A percentile compares a stretch with the other conserved stretches of the same genome.
Conservation (phyloP, 2,329 filamentous ascomycete species). For the Botrytis squamosa region DNA sequence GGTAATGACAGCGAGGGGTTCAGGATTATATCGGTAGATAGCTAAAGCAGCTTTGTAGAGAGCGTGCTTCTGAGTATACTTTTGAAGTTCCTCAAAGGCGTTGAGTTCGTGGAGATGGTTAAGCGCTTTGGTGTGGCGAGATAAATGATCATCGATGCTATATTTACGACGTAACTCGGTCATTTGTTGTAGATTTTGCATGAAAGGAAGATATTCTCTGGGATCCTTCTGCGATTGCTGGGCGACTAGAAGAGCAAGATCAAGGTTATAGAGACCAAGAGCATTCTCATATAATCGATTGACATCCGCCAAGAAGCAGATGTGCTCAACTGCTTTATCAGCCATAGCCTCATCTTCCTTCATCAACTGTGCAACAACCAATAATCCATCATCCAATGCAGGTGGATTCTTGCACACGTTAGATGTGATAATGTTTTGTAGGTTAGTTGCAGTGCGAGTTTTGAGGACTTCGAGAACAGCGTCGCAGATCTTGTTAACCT, state of each 20-base stretch:
- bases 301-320: conserved; percentile 94
- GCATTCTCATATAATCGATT: conserved; percentile 90
- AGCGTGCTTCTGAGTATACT: conserved; percentile 74
- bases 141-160: conserved; percentile 85
- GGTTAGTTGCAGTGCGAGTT: conserved; percentile 58
- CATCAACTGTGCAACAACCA: conserved; percentile 73
- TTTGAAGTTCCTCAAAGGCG: conserved; percentile 73
- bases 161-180: conserved; percentile 70
- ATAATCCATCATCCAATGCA: conserved; percentile 80
- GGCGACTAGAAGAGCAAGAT: conserved; percentile 84
- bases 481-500: conserved; percentile 87
- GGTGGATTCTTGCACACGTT: conserved; percentile 92
- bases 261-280: conserved; percentile 86
- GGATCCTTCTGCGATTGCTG: conserved; percentile 97
- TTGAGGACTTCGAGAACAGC: conserved; percentile 71
- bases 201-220: conserved; percentile 90
- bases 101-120: conserved; percentile 70
- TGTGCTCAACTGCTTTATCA: conserved; percentile 90
- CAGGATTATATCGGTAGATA: conserved; percentile 78
- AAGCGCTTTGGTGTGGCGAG: conserved; percentile 74
- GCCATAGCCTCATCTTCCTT: conserved; percentile 67
- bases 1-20: conserved; percentile 66
- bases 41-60: conserved; percentile 77
- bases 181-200: conserved; percentile 80
- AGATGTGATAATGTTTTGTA: conserved; percentile 92